Percentiles rank a stretch among this genome's conserved stretches.
Evolutionary conservation across 345 rosid genomes (phyloP).

Genomic region (Arabidopsis arenosa): DNA sequence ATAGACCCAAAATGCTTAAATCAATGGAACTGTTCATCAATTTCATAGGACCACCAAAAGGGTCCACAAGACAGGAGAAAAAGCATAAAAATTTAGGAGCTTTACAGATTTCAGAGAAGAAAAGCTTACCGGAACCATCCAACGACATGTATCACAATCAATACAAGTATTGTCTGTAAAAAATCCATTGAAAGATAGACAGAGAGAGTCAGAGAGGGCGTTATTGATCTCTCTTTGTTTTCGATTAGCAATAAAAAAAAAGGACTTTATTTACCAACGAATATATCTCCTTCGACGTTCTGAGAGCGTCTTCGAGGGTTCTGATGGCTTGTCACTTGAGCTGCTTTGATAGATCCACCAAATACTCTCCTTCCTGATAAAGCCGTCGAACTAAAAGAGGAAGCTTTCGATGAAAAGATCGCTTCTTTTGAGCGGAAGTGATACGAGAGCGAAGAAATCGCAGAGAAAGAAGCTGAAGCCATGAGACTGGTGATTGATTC

Average conservation of each 20-base stretch:
- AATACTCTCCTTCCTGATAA: slow-evolving; percentile 18
- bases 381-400: not conserved
- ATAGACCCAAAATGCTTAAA: slow-evolving; percentile 3
- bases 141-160: slow-evolving; percentile 78
- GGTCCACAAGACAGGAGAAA: slow-evolving; percentile 23
- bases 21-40: slow-evolving; percentile 11
- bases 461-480: slow-evolving; percentile 30
- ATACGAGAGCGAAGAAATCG: slow-evolving; percentile 10
- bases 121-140: slow-evolving; percentile 73
- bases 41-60: slow-evolving; percentile 10
- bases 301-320: slow-evolving; percentile 48
- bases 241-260: not conserved
- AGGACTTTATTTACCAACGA: slow-evolving; percentile 51
- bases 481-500: slow-evolving; percentile 10
- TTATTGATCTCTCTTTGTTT: slow-evolving; percentile 20
- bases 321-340: slow-evolving; percentile 31
- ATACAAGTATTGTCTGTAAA: slow-evolving; percentile 63
- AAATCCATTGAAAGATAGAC: slow-evolving; percentile 1
- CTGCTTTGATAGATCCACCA: slow-evolving; percentile 46
- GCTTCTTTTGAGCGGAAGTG: not conserved
- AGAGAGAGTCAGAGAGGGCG: not conserved
- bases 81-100: not conserved
- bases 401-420: slow-evolving; percentile 10
- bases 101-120: not conserved
- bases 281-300: slow-evolving; percentile 63